Conservation (phyloP, 805 yeast genomes). For the Candida peoriensis region DNA sequence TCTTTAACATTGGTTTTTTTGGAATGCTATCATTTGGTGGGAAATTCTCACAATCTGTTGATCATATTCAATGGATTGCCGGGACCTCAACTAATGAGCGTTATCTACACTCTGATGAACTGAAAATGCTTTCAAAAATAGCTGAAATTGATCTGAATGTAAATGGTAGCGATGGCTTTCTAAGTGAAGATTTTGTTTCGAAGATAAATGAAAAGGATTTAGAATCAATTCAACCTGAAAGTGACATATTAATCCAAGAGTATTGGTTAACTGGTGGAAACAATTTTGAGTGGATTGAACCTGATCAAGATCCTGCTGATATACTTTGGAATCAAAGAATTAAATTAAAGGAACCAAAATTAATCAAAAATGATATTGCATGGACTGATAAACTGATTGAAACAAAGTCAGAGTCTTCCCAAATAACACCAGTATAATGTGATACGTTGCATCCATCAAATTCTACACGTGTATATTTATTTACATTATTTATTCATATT, state of each 20-base stretch:
- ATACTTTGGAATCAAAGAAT: constrained; percentile 22
- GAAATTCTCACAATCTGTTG: constrained; percentile 47
- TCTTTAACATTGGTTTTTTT: constrained; percentile 42
- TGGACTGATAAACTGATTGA: constrained; percentile 21
- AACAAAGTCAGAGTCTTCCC: not conserved
- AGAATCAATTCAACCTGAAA: constrained; percentile 42
- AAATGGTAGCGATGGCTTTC: constrained; percentile 18
- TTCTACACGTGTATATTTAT: constrained; percentile 3
- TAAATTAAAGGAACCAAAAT: constrained; percentile 11
- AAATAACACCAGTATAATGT: not conserved
- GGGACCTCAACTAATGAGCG: constrained; percentile 63
- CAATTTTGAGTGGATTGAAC: constrained; percentile 85
- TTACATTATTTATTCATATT: not conserved
- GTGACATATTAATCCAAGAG: constrained; percentile 67
- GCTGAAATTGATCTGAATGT: constrained; percentile 50
- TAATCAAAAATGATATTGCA: constrained; percentile 10
- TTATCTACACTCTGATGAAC: constrained; percentile 62
- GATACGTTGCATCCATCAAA: not conserved
- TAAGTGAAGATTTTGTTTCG: constrained; percentile 11
- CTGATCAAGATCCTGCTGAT: constrained; percentile 86
- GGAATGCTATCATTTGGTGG: constrained; percentile 45
- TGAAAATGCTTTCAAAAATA: constrained; percentile 59
- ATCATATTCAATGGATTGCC: constrained; percentile 53
- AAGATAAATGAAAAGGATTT: constrained; percentile 7
- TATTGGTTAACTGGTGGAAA: constrained; percentile 87